Evolutionary conservation across 495 filamentous ascomycete species (phyloP).

Genomic region (Copromyces sp.): DNA sequence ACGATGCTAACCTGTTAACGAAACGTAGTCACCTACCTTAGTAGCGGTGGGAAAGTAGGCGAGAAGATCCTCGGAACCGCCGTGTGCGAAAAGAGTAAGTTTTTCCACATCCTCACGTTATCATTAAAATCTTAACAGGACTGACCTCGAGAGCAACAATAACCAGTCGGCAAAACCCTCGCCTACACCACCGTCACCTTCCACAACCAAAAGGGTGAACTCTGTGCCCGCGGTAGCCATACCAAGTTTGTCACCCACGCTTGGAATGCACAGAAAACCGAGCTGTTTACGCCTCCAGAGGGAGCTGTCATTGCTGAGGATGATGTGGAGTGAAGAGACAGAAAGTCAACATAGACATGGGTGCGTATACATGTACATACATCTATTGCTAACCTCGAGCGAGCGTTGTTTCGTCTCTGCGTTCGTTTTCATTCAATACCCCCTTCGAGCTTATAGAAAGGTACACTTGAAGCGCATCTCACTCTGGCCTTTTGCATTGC

Average conservation of each 20-base stretch:
- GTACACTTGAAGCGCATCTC: background rate
- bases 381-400: background rate
- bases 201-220: slow-evolving; percentile 59
- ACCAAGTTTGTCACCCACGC: slow-evolving; percentile 58
- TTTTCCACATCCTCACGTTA: background rate
- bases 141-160: background rate
- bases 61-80: slow-evolving; percentile 61
- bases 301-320: slow-evolving; percentile 7
- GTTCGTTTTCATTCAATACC: background rate
- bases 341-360: background rate
- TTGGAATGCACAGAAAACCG: slow-evolving; percentile 1
- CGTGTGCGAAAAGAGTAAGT: slow-evolving; percentile 76
- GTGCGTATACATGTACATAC: background rate
- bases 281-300: slow-evolving; percentile 7
- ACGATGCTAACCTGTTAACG: background rate
- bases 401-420: background rate
- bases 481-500: background rate
- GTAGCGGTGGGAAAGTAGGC: slow-evolving; percentile 70
- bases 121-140: background rate
- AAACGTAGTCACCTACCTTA: slow-evolving; percentile 75
- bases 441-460: background rate
- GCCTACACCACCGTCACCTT: slow-evolving; percentile 83
- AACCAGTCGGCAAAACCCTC: slow-evolving; percentile 77
- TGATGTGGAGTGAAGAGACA: background rate
- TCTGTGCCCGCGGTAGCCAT: slow-evolving; percentile 86